Evolutionary conservation across 139 green algal genomes (phyloP), one percentile per base, ranked within the genome.

Genomic region (Chlamydomonas asymmetrica): DNA sequence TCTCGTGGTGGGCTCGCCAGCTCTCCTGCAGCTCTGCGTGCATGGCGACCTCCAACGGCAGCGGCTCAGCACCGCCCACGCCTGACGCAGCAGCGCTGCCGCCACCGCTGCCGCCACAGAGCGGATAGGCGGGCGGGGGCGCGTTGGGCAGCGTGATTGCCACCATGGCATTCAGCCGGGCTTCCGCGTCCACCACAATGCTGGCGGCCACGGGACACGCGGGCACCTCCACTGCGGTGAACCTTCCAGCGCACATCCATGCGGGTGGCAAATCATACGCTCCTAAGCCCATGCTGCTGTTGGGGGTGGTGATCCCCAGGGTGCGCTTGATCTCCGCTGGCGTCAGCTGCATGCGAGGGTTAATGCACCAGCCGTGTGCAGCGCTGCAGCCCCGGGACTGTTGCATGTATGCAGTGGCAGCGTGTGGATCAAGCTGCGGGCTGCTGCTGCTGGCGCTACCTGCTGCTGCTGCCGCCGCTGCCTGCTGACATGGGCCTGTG

Each of bases 1-100:
- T 59, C n/a, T 37, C 65, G 54, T 87, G 80, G 74, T 87, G 50
- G 1, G 5, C 61, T 22, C 48, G 27, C 74, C 80, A 89, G 74
- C 84, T 89, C 43, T 60, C 68, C 13, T 34, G 10, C 66, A 87
- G 74, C 68, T 89, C 84, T 22, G 31, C 40, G 27, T 82, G 74
- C 80, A 86, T 82, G 27, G 49, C 38, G 20, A 34, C 13, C 59
- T 82, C 68, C 59, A 88, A 52, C 7, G 73, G 81, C 45, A 32
- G 61, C 80, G 75, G 66, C 80, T 43, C 1, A 1, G 38, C 16
- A 34, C n/a, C 3, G n/a, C 35, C 27, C 22, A 3, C 71, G 10
- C 34, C 65, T 32, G 40, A 41, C 25, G 39, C 18, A 23, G 5
- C 27, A 10, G 61, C n/a, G 32, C n/a, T 8, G 10, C 41, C 13